Base-by-base conservation (phyloP, 129 eudicot genomes). In the Helichrysum umbraculigerum region DNA sequence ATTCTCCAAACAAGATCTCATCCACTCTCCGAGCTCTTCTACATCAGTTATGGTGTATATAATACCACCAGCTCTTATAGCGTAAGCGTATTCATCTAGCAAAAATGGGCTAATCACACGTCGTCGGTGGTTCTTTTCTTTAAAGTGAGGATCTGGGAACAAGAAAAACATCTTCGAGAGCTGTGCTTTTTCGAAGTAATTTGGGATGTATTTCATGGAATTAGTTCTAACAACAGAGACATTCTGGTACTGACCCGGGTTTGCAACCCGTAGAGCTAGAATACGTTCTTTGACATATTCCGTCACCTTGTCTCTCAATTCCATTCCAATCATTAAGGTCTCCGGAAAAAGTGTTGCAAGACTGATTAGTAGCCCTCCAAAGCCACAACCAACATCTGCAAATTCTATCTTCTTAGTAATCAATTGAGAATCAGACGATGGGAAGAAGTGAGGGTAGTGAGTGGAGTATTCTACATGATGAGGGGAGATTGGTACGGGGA, bases 1-100 rank as follows among this genome's bases (percentile, higher is more conserved):
- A 41, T 65, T 80, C 25, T 87, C 86, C 83, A 94, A 77, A 87
- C 97, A 91, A 34, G 91, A 77, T 33, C 86, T 85, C 98, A 94
- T 94, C 97, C 98, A 94, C 44, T 77, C 98, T n/a, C 97, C 98
- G 1, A 94, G 91, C 74, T 94, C 98, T 76, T 94, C 98, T 66
- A 94, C 98, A 71, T 94, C 98, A 0, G 97, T 94, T 20, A 94
- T 91, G 1, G 98, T 94, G 84, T 91, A 94, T 72, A 94, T 91
- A 67, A 94, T 86, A 75, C 98, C 98, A 70, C 97, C 92, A 73
- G 83, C 87, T 39, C 72, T 58, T 79, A 94, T 87, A 10, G 70
- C 92, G 71, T 91, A 94, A 9, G 98, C 98, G 70, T 94, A 94
- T 42, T 94, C 98, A 29, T 94, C 98, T 19, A 94, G 67, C 89